Evolutionary conservation across 768 basidiomycete species (phyloP).

Genomic region (Leucocoprinus birnbaumii): DNA sequence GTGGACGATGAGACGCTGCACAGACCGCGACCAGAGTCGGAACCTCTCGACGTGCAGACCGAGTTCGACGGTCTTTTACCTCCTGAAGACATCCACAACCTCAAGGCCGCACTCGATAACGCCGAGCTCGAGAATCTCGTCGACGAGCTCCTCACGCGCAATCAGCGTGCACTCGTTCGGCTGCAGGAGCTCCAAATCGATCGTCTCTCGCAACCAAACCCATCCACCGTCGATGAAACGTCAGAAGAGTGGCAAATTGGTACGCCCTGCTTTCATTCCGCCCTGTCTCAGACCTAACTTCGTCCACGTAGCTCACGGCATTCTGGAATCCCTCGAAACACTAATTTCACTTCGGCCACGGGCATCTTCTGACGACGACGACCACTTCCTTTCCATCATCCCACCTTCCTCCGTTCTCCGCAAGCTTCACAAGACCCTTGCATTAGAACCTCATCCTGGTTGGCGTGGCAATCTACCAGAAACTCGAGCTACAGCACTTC

Average conservation of each 20-base stretch:
- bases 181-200: conserved; percentile 64
- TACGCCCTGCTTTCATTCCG: conserved; percentile 30
- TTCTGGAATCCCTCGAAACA: conserved; percentile 64
- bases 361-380: conserved; percentile 29
- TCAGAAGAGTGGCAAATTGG: conserved; percentile 86
- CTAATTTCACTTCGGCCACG: conserved; percentile 74
- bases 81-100: conserved; percentile 46
- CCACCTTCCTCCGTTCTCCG: conserved; percentile 67
- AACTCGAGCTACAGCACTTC: conserved; percentile 54
- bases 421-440: conserved; percentile 69
- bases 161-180: conserved; percentile 57
- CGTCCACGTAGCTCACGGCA: conserved; percentile 51
- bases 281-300: conserved; percentile 10
- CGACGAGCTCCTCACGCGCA: conserved; percentile 64
- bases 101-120: conserved; percentile 60
- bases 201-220: conserved; percentile 47
- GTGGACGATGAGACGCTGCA: conserved; percentile 16
- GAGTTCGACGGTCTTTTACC: conserved; percentile 55
- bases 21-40: conserved; percentile 9
- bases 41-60: conserved; percentile 28
- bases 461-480: conserved; percentile 76
- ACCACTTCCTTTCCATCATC: conserved; percentile 44
- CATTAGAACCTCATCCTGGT: conserved; percentile 52
- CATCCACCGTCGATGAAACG: conserved; percentile 50
- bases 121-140: conserved; percentile 70